Percentiles rank a stretch among this genome's conserved stretches.
phyloP scores from a whole-genome alignment of 176 grass and related monocot species.

The Poa pratensis region DNA sequence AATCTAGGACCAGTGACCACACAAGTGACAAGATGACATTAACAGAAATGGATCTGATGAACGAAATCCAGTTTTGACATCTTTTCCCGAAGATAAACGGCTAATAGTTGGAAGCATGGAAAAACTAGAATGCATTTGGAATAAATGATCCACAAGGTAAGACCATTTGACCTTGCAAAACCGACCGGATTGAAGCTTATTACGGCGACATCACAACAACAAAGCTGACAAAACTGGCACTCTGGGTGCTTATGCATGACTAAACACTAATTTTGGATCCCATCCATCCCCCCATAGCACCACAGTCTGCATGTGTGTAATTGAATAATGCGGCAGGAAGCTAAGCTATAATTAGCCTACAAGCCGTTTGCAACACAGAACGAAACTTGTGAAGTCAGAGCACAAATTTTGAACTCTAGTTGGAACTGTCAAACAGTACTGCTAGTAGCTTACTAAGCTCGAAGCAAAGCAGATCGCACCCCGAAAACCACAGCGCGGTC shows the following conservation, averaged over 20 bases:
- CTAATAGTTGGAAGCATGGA: neutral
- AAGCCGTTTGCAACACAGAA: neutral
- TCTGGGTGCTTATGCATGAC: neutral
- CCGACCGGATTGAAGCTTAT: neutral
- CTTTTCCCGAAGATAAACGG: neutral
- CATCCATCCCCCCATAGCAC: neutral
- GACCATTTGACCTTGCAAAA: neutral
- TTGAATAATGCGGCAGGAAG: neutral
- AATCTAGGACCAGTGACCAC: neutral
- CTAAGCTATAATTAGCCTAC: neutral
- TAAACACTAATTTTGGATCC: neutral
- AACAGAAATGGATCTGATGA: neutral
- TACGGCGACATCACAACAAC: too few species aligned
- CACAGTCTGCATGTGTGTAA: neutral
- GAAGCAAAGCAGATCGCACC: neutral
- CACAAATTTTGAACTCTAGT: neutral
- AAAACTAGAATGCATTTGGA: neutral
- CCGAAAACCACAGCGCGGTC: neutral
- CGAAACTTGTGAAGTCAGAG: neutral
- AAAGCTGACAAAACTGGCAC: neutral
- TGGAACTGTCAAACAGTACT: neutral
- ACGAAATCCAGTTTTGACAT: neutral
- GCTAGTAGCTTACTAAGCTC: neutral
- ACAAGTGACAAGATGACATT: neutral
- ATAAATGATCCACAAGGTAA: neutral